These are phyloP conservation scores for Picea sitchensis DNA, from an alignment of 75 land plant genomes.

Conservation along the genomic window DNA sequence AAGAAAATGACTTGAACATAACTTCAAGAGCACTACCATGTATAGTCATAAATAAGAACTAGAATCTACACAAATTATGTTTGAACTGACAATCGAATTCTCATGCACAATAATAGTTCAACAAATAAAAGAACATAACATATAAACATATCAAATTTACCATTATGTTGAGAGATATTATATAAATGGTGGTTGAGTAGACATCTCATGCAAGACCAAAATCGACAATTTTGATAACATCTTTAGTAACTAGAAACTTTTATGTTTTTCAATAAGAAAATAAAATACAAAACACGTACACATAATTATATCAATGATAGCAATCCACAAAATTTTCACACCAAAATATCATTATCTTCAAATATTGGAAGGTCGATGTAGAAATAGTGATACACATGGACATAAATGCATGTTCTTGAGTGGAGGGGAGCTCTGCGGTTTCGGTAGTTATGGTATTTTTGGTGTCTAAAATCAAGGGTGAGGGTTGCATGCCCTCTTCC, in stretches of 20 bases:
- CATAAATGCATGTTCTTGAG: too few relatives aligned
- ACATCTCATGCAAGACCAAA: slow-evolving; percentile 97
- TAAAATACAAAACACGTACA: neutral
- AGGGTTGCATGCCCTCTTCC: too few relatives aligned
- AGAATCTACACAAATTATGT: neutral
- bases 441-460: too few relatives aligned
- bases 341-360: too few relatives aligned
- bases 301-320: too few relatives aligned
- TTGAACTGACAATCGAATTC: too few relatives aligned
- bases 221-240: slow-evolving; percentile 86
- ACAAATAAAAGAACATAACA: neutral
- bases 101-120: neutral
- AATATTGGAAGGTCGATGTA: too few relatives aligned
- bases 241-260: slow-evolving; percentile 77
- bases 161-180: slow-evolving; percentile 96
- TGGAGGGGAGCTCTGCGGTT: too few relatives aligned
- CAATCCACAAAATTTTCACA: too few relatives aligned
- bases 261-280: slow-evolving; percentile 32
- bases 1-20: slow-evolving; percentile 64
- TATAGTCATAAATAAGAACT: neutral
- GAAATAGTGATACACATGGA: neutral
- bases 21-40: slow-evolving; percentile 85
- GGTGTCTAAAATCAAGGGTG: too few relatives aligned
- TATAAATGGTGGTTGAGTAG: slow-evolving; percentile 74
- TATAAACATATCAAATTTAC: slow-evolving; percentile 23